Conservation (phyloP, 306 rosid species). For the Neltuma alba region DNA sequence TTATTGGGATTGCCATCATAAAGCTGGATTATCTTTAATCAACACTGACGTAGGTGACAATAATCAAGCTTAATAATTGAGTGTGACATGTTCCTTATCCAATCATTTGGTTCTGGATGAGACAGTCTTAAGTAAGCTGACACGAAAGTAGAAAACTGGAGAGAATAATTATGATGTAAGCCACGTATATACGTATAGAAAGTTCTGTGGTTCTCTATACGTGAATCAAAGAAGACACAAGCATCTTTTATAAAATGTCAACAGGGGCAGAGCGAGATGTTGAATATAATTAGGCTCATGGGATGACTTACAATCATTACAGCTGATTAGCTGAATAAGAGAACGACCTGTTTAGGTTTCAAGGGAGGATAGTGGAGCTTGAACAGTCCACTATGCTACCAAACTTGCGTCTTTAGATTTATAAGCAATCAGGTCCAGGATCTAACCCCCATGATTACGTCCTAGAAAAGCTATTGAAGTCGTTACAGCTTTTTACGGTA, state of each 20-base stretch:
- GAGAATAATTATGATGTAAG: conserved; percentile 8
- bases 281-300: background rate
- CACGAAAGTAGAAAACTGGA: background rate
- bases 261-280: background rate
- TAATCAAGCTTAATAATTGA: conserved; percentile 37
- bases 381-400: background rate
- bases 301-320: too few species aligned
- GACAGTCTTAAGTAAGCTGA: background rate
- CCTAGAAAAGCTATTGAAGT: background rate
- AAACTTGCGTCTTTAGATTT: background rate
- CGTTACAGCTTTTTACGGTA: background rate
- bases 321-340: too few species aligned
- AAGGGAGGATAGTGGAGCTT: background rate
- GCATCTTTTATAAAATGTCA: background rate
- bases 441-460: background rate
- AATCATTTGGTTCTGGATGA: conserved; percentile 35
- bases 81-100: conserved; percentile 37
- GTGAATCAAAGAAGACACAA: background rate
- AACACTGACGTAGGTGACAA: conserved; percentile 18
- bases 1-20: conserved; percentile 36
- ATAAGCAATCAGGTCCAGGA: background rate
- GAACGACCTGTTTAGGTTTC: background rate
- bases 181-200: background rate
- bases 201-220: background rate
- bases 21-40: conserved; percentile 22